Evolutionary conservation across 768 basidiomycete species (phyloP), one percentile per base, ranked within the genome.

Genomic region (Serendipita vermifera): DNA sequence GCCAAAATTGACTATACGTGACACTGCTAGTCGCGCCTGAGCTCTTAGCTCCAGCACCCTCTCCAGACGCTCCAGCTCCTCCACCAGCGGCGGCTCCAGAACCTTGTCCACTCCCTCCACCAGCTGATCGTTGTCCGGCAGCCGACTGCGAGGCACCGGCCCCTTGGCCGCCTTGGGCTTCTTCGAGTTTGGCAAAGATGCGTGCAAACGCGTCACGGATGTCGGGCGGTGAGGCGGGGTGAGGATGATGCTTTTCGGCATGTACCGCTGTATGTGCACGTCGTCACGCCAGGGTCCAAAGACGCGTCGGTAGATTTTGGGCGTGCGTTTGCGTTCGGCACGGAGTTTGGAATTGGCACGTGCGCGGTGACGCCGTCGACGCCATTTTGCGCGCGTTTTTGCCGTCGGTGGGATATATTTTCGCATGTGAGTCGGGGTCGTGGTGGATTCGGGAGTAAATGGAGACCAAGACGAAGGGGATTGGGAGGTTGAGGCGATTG

Each of bases 1-100:
- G 24, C 46, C 46, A 51, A 51, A 51, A 51, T 27, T 51, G 22
- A 31, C 7, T 31, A 51, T 51, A 51, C 29, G 46, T 11, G 22
- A 22, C 22, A 51, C 46, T 27, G n/a, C 46, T 31, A 15, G 22
- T 51, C 29, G 46, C 46, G 9, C n/a, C n/a, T 36, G 35, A 36
- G 27, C 46, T 27, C 39, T 41, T 41, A n/a, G 15, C 39, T 41
- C 39, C 39, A 20, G 39, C 39, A 17, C 17, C 0, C 5, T 7
- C 15, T 41, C 7, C 39, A 5, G 27, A 7, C 39, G 5, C 39
- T n/a, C 17, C 46, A 20, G 5, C 27, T 31, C 32, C 39, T n/a
- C 17, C 46, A 20, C 15, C 27, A n/a, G 26, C 32, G 5, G 46
- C 46, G 9, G 46, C 7, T 41, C 15, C 39, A 41, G 39, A 0